Conservation (phyloP, 768 basidiomycete genomes). For the Butyriboletus loyo region DNA sequence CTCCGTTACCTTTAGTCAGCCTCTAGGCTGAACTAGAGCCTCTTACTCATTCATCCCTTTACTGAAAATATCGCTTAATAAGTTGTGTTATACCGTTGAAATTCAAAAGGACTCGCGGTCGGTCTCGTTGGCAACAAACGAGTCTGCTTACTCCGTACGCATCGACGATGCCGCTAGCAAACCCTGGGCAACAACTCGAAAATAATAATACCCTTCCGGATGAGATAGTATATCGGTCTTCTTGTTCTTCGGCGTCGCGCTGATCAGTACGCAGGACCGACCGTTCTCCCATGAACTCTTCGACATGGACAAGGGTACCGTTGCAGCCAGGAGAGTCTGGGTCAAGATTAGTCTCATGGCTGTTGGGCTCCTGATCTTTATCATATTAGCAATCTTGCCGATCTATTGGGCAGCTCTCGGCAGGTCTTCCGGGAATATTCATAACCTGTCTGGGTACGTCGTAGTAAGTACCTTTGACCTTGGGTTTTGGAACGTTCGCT, state of each 20-base stretch:
- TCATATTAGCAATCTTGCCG: constrained; percentile 49
- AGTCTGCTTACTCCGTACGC: neutral
- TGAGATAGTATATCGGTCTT: constrained; percentile 7
- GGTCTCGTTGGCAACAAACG: neutral
- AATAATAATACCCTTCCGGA: neutral
- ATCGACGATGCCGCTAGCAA: neutral
- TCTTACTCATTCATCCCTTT: too few relatives aligned
- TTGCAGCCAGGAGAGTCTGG: constrained; percentile 37
- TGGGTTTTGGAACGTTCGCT: neutral
- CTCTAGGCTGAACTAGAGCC: neutral
- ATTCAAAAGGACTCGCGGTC: neutral
- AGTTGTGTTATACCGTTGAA: neutral
- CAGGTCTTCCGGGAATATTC: constrained; percentile 35
- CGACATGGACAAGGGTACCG: constrained; percentile 28
- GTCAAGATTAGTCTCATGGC: constrained; percentile 39
- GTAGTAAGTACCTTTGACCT: constrained; percentile 41
- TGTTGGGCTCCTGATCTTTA: constrained; percentile 35
- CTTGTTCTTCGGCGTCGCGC: neutral
- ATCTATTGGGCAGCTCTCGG: constrained; percentile 64
- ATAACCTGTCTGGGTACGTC: constrained; percentile 52
- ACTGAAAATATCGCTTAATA: constrained; percentile 17
- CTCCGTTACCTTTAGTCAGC: neutral
- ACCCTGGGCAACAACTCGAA: neutral
- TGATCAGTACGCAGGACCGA: constrained; percentile 16
- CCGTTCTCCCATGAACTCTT: constrained; percentile 31